These are phyloP conservation scores for Solanum arcanum DNA, from an alignment of 257 asterid species.

Conservation along the genomic window DNA sequence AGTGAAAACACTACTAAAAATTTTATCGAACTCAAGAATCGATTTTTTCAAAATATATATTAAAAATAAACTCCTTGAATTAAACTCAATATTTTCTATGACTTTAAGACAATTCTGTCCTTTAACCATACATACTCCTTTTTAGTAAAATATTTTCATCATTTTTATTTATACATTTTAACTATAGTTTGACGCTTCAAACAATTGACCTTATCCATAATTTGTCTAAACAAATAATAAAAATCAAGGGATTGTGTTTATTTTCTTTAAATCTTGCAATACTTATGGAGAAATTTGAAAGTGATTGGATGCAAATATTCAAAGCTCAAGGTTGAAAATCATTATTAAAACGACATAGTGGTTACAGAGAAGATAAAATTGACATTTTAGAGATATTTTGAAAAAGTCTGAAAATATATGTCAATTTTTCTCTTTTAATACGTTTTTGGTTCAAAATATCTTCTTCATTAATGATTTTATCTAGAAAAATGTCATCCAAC, in stretches of 20 bases:
- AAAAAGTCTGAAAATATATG: neutral
- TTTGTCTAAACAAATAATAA: neutral
- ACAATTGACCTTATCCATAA: neutral
- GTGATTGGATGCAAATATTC: neutral
- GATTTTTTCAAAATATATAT: neutral
- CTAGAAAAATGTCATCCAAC: neutral
- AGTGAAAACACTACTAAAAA: neutral
- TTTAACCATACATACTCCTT: neutral
- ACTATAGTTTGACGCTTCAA: neutral
- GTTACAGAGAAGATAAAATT: neutral
- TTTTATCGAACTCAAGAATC: neutral
- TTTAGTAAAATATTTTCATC: neutral
- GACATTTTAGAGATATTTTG: neutral
- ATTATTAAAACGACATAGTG: neutral
- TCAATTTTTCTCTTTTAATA: neutral
- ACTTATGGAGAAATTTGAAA: neutral
- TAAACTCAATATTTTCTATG: neutral
- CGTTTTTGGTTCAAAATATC: neutral
- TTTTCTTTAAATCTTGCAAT: neutral
- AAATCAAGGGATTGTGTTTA: neutral
- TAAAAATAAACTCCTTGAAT: neutral
- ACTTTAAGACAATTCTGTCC: neutral
- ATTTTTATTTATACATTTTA: neutral
- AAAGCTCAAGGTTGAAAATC: neutral
- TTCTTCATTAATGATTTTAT: too few relatives aligned